Evolutionary conservation across 805 yeast genomes (phyloP), one percentile per base, ranked within the genome.

Genomic region (Pichia cephalocereana): DNA sequence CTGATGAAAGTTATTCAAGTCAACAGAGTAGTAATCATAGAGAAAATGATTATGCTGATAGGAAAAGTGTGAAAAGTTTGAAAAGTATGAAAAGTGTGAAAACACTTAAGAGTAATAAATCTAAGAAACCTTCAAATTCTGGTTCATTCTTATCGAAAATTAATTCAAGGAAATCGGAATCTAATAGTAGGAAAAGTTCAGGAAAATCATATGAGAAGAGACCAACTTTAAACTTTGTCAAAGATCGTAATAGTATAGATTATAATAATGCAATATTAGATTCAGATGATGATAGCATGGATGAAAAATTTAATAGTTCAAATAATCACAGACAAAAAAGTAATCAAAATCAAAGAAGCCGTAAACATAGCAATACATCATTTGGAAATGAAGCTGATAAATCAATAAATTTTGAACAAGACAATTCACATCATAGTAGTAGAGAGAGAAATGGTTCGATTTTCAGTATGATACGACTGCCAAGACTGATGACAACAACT

Each of bases 371-470:
- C 6, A 12, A 34, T 34, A 8, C 4, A 34, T 34, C 37, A 14
- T 3, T 15, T 4, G 37, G 12, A 12, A 34, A 15, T 34, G 17
- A 34, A 34, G 1, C 17, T 9, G 37, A 34, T 7, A 34, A 34
- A 15, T 14, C 37, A 12, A 34, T 14, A 10, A 34, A 15, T 30
- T 34, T 1, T 34, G 17, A 34, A 34, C n/a, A 34, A 4, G 17
- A n/a, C 6, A 34, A 34, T 34, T 14, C 7, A 17, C 14, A 18
- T 4, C 6, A 10, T 28, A 14, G 17, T 28, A 14, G 17, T 28
- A 27, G 49, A 30, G 49, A 46, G 23, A 36, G 49, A 23, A 12
- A 34, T 9, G 32, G 38, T 10, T 46, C 49, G 1, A 11, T 46
- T 15, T 46, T 46, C 15, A 38, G 42, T 15, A 41, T 34, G 30